Evolutionary conservation across 805 yeast species (phyloP).

Genomic region (Jamesozyma spencerorum): DNA sequence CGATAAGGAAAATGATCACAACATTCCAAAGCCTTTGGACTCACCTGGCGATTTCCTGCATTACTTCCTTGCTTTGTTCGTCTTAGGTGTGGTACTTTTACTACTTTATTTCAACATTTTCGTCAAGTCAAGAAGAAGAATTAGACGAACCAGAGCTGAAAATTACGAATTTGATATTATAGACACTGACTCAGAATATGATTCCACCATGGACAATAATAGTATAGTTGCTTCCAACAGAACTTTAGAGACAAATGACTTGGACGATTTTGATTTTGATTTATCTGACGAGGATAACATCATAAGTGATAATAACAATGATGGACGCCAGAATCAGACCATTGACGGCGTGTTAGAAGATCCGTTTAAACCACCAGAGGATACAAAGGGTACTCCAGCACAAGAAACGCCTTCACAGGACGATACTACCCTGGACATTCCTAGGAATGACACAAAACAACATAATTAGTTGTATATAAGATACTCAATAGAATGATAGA

Average conservation of each 20-base stretch:
- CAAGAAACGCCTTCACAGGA: too few relatives aligned
- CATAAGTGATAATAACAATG: neutral
- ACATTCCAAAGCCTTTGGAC: conserved; percentile 28
- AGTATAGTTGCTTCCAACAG: conserved; percentile 10
- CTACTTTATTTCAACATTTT: conserved; percentile 39
- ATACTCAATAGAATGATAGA: too few relatives aligned
- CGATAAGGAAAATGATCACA: conserved; percentile 10
- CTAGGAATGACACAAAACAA: too few relatives aligned
- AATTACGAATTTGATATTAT: conserved; percentile 71
- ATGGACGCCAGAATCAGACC: neutral
- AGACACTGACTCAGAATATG: conserved; percentile 46
- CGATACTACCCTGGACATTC: too few relatives aligned
- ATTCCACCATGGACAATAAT: conserved; percentile 23
- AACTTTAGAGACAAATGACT: conserved; percentile 11
- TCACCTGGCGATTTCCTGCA: conserved; percentile 44
- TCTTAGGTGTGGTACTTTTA: conserved; percentile 46
- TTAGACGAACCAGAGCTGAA: conserved; percentile 55
- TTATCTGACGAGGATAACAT: conserved; percentile 26
- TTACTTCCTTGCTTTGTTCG: conserved; percentile 50
- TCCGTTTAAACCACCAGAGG: conserved; percentile 1
- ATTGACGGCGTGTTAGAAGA: neutral
- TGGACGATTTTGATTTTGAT: conserved; percentile 29
- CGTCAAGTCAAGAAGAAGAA: conserved; percentile 33
- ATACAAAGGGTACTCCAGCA: neutral
- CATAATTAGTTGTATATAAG: too few relatives aligned